Evolutionary conservation across 352 stramenopile species (phyloP), one percentile per base, ranked within the genome.

Genomic region (Phytophthora syringae): DNA sequence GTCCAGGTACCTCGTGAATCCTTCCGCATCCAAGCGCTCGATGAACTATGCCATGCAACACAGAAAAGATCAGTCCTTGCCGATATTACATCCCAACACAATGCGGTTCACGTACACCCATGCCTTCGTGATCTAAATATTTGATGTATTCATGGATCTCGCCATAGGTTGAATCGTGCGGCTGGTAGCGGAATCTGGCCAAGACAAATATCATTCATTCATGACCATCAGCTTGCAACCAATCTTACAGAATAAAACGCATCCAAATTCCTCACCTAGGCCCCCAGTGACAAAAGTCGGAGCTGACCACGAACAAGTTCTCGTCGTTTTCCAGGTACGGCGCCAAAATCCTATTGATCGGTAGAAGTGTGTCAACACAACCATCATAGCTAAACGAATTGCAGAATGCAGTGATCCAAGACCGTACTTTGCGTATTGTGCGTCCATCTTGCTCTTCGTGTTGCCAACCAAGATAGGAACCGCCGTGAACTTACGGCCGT

Each of bases 211-310:
- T 25, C 5, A 25, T 24, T 9, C 27, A 32, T 10, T 32, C 9
- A 32, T 32, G 27, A 32, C 5, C 10, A 9, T 42, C 25, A 65
- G 7, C n/a, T 45, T 20, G 21, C 16, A 70, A 10, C 18, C 15
- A 2, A 22, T 37, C 16, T n/a, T 28, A 10, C 37, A 60, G 16
- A 21, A 28, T 1, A 13, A 13, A 43, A 52, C 42, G 2, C 21
- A 32, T 0, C 16, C 24, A 18, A n/a, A 15, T 3, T 22, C 18
- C 62, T 55, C 60, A 92, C 86, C 93, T 72, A 24, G 73, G 79
- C 18, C 95, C 95, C 93, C 96, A 99, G 72, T 99, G 97, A 62
- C 96, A 99, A 80, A 99, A 99, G 67, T 99, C 97, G 9, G 90
- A 98, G 72, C 93, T 98, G 69, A 99, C 86, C 13, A 99, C 86